phyloP scores from a whole-genome alignment of 805 yeast genomes.

The Candida boleticola region DNA sequence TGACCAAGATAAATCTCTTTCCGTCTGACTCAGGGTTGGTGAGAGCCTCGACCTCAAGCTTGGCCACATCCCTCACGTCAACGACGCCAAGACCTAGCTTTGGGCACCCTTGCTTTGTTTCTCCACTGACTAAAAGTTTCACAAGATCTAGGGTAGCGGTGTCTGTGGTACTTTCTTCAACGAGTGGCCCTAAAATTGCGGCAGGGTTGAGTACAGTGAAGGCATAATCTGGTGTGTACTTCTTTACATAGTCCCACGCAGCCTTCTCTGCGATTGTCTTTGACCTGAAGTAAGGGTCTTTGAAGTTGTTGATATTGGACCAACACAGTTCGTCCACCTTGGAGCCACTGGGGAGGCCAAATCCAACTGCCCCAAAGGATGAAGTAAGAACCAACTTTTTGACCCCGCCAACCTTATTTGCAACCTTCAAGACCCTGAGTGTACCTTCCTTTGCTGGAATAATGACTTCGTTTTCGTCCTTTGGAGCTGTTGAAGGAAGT shows the following conservation, averaged over 20 bases:
- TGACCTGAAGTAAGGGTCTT: slow-evolving; percentile 12
- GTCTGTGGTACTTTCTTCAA: background rate
- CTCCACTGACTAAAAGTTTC: background rate
- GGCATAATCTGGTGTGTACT: background rate
- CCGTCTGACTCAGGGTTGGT: slow-evolving; percentile 32
- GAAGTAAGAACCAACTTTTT: slow-evolving; percentile 1
- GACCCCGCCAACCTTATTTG: background rate
- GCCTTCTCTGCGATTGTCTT: slow-evolving; percentile 19
- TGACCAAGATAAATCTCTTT: slow-evolving; percentile 27
- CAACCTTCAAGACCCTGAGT: slow-evolving; percentile 1
- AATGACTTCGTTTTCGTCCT: slow-evolving; percentile 5
- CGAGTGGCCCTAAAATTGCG: slow-evolving; percentile 25
- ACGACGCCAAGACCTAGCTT: slow-evolving; percentile 10
- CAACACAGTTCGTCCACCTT: slow-evolving; percentile 5
- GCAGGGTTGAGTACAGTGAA: slow-evolving; percentile 15
- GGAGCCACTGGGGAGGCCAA: background rate
- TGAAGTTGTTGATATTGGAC: background rate
- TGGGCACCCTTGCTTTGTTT: slow-evolving; percentile 2
- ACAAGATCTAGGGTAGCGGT: slow-evolving; percentile 2
- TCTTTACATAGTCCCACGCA: slow-evolving; percentile 11
- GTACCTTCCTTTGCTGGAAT: slow-evolving; percentile 9
- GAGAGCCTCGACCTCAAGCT: slow-evolving; percentile 25
- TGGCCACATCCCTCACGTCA: slow-evolving; percentile 41
- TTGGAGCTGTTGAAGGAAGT: slow-evolving; percentile 1
- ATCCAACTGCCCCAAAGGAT: background rate